These are phyloP conservation scores for Pholiota conissans DNA, from an alignment of 768 basidiomycete genomes.

Conservation along the genomic window DNA sequence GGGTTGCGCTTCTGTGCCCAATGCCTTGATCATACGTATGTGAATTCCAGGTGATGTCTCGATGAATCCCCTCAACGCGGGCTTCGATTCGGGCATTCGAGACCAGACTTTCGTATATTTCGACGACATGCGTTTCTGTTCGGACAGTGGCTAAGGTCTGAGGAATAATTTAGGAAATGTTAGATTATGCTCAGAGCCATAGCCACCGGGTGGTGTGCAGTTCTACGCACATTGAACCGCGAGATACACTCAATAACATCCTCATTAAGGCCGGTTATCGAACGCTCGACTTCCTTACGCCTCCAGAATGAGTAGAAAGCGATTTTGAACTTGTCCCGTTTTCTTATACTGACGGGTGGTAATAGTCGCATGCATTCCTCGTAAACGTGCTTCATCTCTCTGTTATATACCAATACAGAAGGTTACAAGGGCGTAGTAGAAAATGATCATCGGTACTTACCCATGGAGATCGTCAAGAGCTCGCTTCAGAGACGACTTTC, in stretches of 20 bases:
- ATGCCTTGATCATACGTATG: too few relatives aligned
- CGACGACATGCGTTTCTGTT: not conserved
- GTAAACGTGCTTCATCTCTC: not conserved
- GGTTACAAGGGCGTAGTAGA: too few relatives aligned
- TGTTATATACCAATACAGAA: not conserved
- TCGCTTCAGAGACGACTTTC: not conserved
- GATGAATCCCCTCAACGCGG: too few relatives aligned
- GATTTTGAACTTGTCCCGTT: not conserved
- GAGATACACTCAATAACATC: not conserved
- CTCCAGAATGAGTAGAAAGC: not conserved
- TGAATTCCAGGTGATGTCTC: too few relatives aligned
- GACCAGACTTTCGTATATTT: not conserved
- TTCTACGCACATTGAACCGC: too few relatives aligned
- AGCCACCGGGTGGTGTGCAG: not conserved
- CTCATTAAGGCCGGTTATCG: not conserved
- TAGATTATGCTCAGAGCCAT: not conserved
- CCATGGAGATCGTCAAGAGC: not conserved
- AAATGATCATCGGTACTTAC: too few relatives aligned
- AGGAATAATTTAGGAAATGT: not conserved
- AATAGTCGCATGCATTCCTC: not conserved
- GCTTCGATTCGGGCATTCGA: too few relatives aligned
- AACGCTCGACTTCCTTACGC: not conserved
- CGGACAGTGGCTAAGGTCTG: not conserved
- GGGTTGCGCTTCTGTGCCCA: not conserved
- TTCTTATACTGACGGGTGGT: not conserved